Base-by-base conservation (phyloP, 176 grass and related monocot genomes). In the Bromus sterilis region DNA sequence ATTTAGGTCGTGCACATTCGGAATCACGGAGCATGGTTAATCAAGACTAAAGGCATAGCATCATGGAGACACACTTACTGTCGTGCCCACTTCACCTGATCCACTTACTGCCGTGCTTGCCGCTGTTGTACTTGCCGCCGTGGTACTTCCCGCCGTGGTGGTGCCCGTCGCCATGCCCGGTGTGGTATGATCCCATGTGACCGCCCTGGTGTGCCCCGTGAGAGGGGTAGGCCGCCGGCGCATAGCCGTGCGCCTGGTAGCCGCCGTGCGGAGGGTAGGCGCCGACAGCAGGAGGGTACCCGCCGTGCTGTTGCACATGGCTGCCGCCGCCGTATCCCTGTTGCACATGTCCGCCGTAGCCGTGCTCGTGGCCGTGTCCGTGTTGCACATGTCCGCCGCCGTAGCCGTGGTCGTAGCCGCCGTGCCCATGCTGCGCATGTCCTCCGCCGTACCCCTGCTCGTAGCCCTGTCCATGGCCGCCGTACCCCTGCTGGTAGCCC, bases 91-190 rank as follows among this genome's bases (percentile, higher is more conserved):
- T 71, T 44, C 7, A 2, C 13, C 2, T 15, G 5, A 25, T 89
- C 87, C 87, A 89, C 63, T 77, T 89, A 14, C 63, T 85, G 58
- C 24, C 41, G 62, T 83, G 42, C 79, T 83, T 81, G 77, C 82
- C 87, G 71, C 71, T 71, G 71, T 85, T 77, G 87, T 85, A 83
- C 87, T 89, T 89, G 4, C 18, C 0, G 43, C 82, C 73, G 40
- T 61, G 31, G 64, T 69, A 53, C 7, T 53, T 53, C 16, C 49
- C 49, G 16, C 70, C 70, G 41, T 72, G 25, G 7, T 41, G 40
- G 4, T 72, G 36, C 2, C 69, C 69, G 40, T 82, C 66, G 66
- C 74, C 61, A 39, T 88, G 74, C 20, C 81, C 51, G 48, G 48
- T 70, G 23, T 89, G 55, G 71, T 81, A 85, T 34, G 87, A 81